Evolutionary conservation across 768 basidiomycete species (phyloP).

Genomic region (Mycena kentingensis): DNA sequence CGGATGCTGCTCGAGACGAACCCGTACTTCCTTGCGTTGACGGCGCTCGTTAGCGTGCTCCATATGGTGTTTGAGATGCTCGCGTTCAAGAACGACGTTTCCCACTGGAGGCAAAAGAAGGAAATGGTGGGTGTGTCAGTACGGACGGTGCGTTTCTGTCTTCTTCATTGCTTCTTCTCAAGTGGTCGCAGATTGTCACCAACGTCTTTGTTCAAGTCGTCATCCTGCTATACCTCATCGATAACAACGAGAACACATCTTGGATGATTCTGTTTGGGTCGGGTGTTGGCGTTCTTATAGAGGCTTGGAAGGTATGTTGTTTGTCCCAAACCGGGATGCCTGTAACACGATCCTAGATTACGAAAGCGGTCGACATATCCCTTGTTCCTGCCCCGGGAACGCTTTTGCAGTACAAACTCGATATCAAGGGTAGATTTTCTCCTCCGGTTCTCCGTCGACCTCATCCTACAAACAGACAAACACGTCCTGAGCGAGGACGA

Average conservation of each 20-base stretch:
- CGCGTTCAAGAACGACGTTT: conserved; percentile 93
- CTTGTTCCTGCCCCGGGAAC: conserved; percentile 66
- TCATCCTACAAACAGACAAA: conserved; percentile 65
- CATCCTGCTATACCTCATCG: conserved; percentile 89
- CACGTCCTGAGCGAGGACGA: conserved; percentile 96
- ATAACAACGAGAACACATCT: conserved; percentile 93
- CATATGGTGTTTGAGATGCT: conserved; percentile 95
- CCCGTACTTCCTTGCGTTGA: conserved; percentile 84
- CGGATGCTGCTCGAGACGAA: conserved; percentile 89
- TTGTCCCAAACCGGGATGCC: conserved; percentile 18
- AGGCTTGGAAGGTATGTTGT: conserved; percentile 86
- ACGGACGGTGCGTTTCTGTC: conserved; percentile 53
- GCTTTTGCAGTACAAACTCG: conserved; percentile 73
- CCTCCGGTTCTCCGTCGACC: conserved; percentile 9
- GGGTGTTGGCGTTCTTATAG: conserved; percentile 78
- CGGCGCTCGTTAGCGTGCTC: conserved; percentile 80
- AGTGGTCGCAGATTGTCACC: conserved; percentile 62
- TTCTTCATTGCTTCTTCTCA: conserved; percentile 16
- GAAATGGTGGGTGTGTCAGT: conserved; percentile 96
- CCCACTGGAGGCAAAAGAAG: conserved; percentile 93
- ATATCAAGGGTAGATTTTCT: conserved; percentile 68
- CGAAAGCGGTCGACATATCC: conserved; percentile 87
- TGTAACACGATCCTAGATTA: conserved; percentile 53
- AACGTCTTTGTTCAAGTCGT: conserved; percentile 94
- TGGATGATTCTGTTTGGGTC: conserved; percentile 97